These are phyloP conservation scores for Chloris gayana DNA, from an alignment of 176 grass and related monocot species.

Conservation along the genomic window DNA sequence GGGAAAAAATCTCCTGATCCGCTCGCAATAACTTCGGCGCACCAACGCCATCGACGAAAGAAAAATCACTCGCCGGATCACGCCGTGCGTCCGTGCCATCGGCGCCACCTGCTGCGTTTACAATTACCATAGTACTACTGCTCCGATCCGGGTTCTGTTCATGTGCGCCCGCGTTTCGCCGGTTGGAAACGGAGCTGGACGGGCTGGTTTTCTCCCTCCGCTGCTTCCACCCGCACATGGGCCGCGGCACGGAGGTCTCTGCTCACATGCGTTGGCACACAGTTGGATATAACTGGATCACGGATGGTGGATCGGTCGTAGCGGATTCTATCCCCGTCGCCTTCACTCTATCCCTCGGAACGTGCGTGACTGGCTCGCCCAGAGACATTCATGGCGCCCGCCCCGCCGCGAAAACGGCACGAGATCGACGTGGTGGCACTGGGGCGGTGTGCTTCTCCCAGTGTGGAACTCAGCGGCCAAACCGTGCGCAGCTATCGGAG, in stretches of 20 bases:
- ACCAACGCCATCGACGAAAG: background rate
- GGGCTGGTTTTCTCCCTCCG: background rate
- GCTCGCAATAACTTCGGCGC: background rate
- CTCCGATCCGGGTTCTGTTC: background rate
- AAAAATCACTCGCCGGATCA: background rate
- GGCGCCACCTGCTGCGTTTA: background rate
- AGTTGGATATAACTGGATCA: background rate
- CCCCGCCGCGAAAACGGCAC: background rate
- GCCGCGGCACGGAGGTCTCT: background rate
- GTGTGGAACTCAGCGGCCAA: background rate
- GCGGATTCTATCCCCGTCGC: background rate
- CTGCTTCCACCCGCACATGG: background rate
- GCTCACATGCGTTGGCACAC: constrained; percentile 25
- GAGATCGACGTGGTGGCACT: background rate
- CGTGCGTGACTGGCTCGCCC: background rate
- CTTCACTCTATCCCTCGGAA: background rate
- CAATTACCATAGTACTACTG: background rate
- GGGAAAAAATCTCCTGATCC: background rate
- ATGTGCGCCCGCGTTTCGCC: background rate
- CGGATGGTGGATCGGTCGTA: background rate
- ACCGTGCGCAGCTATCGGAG: background rate
- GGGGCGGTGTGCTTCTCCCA: background rate
- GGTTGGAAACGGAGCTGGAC: background rate
- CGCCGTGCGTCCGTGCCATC: background rate
- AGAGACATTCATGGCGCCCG: background rate